Conservation (phyloP, 1,284 basidiomycete genomes). For the Leucoagaricus sp. region DNA sequence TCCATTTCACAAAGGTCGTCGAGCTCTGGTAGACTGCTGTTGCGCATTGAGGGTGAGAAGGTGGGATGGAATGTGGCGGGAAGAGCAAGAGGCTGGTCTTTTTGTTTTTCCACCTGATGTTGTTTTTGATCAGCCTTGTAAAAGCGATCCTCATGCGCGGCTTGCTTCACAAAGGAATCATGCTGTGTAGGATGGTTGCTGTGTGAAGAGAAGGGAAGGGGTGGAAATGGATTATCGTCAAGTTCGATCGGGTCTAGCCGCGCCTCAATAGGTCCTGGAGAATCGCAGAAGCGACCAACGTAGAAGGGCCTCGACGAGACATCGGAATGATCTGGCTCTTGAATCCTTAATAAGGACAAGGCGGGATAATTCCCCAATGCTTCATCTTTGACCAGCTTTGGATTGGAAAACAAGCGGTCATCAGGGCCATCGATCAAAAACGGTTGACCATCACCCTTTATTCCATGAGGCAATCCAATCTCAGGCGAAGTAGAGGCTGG, state of each 20-base stretch:
- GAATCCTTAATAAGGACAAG: not conserved
- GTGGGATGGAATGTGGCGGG: not conserved
- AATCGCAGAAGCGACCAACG: constrained; percentile 3
- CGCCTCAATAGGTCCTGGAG: not conserved
- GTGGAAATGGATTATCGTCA: not conserved
- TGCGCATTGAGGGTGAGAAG: not conserved
- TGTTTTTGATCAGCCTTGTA: not conserved
- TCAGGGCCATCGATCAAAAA: not conserved
- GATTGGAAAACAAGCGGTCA: not conserved
- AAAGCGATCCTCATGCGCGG: not conserved
- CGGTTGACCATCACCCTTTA: not conserved
- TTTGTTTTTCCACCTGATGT: not conserved
- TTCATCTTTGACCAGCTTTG: not conserved
- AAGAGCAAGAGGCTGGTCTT: not conserved
- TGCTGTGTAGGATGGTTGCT: not conserved
- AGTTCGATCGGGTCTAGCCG: constrained; percentile 4
- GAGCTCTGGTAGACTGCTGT: constrained; percentile 2
- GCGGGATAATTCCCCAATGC: not conserved
- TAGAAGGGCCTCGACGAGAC: not conserved
- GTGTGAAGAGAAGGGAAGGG: not conserved
- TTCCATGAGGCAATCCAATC: not conserved
- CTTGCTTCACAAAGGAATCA: not conserved
- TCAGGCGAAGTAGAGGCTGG: not conserved
- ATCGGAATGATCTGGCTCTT: not conserved
- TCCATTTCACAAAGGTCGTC: constrained; percentile 5